Base-by-base conservation (phyloP, 2,329 filamentous ascomycete species). In the Colletotrichum sp. region DNA sequence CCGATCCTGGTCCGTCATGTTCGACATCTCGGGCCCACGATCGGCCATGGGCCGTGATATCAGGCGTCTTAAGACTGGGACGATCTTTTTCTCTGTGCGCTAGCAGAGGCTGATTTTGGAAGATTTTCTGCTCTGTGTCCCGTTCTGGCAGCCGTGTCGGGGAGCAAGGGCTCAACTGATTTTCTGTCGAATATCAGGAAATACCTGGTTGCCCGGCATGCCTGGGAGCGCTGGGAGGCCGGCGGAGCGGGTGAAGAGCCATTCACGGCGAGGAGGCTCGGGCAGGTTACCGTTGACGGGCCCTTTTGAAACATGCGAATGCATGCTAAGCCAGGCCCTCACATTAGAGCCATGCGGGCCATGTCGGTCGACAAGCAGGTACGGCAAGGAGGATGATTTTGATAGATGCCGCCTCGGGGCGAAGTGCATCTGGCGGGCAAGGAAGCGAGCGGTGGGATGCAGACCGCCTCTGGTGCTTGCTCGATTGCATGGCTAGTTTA, bases 1-100 rank as follows among this genome's bases (percentile, higher is more conserved):
- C 65, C 28, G 30, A 76, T 66, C 74, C 74, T 76, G 62, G 74
- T 65, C 65, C 49, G 49, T 52, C 49, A 71, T 69, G 65, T 70
- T 76, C 66, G 60, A 62, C 66, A 71, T 75, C 66, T 70, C 59
- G 71, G 66, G 52, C 71, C 36, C 57, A 57, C 59, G 71, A 69
- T 75, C 34, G 44, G 71, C 71, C 57, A 75, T 71, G 64, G 65
- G 60, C 65, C 18, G 44, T 55, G 66, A 65, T 62, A 66, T 59
- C 49, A 75, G 28, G 28, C 59, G 21, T 71, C 26, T 36, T 75
- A 71, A 55, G 64, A 64, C 49, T 36, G 32, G 26, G 39, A 72
- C 24, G 63, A 68, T 68, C 8, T 26, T 63, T 55, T 55, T 26
- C 69, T 72, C 63, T 68, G 69, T 68, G 69, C 73, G 32, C 39